Conservation (phyloP, 2,329 filamentous ascomycete genomes). For the Cadophora luteo-olivacea region DNA sequence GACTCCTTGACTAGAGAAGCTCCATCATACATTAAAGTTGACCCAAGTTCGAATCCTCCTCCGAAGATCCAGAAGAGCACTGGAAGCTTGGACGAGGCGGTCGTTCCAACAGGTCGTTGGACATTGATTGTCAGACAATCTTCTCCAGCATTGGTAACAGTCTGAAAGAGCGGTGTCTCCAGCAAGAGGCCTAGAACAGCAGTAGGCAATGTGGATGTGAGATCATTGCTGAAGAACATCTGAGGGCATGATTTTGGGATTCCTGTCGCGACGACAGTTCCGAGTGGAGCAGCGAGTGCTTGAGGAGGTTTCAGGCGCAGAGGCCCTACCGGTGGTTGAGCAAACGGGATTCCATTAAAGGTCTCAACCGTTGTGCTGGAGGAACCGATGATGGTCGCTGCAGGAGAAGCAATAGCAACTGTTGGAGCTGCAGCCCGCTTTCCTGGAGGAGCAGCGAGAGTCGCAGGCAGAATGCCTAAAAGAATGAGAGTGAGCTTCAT, state of each 20-base stretch:
- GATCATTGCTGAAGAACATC: conserved; percentile 63
- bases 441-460: conserved; percentile 27
- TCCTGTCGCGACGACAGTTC: conserved; percentile 65
- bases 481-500: conserved; percentile 29
- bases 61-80: conserved; percentile 76
- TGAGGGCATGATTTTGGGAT: conserved; percentile 73
- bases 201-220: conserved; percentile 44
- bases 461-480: conserved; percentile 22
- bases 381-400: conserved; percentile 37
- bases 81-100: conserved; percentile 61
- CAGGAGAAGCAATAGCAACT: conserved; percentile 31
- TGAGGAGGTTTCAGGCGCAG: conserved; percentile 73
- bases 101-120: conserved; percentile 62
- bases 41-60: conserved; percentile 65
- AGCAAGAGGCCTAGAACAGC: conserved; percentile 56
- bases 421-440: conserved; percentile 31
- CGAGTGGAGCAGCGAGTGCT: conserved; percentile 60
- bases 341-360: conserved; percentile 78
- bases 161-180: conserved; percentile 62
- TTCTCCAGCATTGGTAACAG: conserved; percentile 59
- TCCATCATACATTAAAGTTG: conserved; percentile 58
- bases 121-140: conserved; percentile 69
- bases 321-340: conserved; percentile 68
- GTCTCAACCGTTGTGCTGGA: conserved; percentile 58
- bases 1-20: conserved; percentile 53